Base-by-base conservation (phyloP, 1,284 basidiomycete genomes). In the Spongispora temasekensis region DNA sequence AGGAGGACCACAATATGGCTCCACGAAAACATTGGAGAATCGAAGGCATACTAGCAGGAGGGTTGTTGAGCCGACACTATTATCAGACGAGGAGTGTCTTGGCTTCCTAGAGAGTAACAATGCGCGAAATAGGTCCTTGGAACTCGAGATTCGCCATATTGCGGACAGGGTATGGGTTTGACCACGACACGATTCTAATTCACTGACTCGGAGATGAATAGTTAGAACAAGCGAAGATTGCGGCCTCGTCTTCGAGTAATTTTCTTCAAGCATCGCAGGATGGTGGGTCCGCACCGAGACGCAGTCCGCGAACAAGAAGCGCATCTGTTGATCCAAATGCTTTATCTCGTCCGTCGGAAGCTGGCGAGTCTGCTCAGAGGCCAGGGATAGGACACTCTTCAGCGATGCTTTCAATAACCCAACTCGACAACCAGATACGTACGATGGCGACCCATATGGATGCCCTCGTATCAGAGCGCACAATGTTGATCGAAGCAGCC, bases 71-170 rank as follows among this genome's bases (percentile, higher is more conserved):
- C 66, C 70, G 28, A 63, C 64, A 37, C 53, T 62, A 17, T 58
- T 75, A 46, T 68, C 73, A 5, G 71, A 73, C 25, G 77, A 78
- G 42, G 77, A 82, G 21, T 77, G 79, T n/a, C 68, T 80, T 28
- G 68, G 71, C 15, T 71, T 81, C 23, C 64, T 83, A 28, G 76
- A 79, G 42, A 67, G 73, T 52, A 79, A 77, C 17, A 68, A 69
- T 21, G 67, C 73, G 13, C 73, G 78, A 50, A 85, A 86, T 61
- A 76, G 75, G 55, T 68, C 71, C 10, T 64, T 86, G 59, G 82
- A 83, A 58, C 59, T 71, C 10, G 83, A 86, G 65, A 75, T 86
- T 44, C 75, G 75, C 48, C 65, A 64, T 34, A 71, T 85, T 31
- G 67, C 72, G 5, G 70, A 71, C 58, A 74, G 68, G 67, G 85